Conservation (phyloP, 2,329 filamentous ascomycete species). For the Paradendryphiella salina region DNA sequence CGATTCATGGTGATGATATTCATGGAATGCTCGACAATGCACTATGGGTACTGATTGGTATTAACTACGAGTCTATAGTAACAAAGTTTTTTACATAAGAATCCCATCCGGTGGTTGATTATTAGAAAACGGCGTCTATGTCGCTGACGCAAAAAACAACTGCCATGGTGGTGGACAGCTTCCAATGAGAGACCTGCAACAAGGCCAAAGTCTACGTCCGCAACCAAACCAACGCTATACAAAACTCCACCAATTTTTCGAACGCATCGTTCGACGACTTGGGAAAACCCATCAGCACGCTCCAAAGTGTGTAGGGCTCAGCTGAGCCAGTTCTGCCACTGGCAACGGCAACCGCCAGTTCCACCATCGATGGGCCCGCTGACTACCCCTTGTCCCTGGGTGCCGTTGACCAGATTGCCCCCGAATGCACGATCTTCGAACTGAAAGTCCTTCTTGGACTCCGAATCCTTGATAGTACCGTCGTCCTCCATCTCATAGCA, state of each 20-base stretch:
- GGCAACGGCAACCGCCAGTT: slow-evolving; percentile 61
- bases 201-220: slow-evolving; percentile 5
- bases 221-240: slow-evolving; percentile 22
- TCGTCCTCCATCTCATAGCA: slow-evolving; percentile 61
- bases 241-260: slow-evolving; percentile 21
- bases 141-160: slow-evolving; percentile 12
- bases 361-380: slow-evolving; percentile 61
- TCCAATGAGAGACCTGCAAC: not conserved
- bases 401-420: slow-evolving; percentile 57
- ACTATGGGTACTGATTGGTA: not conserved
- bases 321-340: slow-evolving; percentile 60
- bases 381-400: slow-evolving; percentile 49
- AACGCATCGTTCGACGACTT: slow-evolving; percentile 9
- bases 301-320: slow-evolving; percentile 5
- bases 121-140: slow-evolving; percentile 8
- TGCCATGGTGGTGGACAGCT: not conserved
- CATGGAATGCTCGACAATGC: not conserved
- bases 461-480: slow-evolving; percentile 47
- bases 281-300: slow-evolving; percentile 2
- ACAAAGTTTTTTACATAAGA: slow-evolving; percentile 1
- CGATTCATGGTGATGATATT: not conserved
- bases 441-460: slow-evolving; percentile 52
- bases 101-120: slow-evolving; percentile 7
- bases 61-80: slow-evolving; percentile 5
- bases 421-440: slow-evolving; percentile 58